Evolutionary conservation across 2,329 filamentous ascomycete species (phyloP).

Genomic region (Penicillium sp.): DNA sequence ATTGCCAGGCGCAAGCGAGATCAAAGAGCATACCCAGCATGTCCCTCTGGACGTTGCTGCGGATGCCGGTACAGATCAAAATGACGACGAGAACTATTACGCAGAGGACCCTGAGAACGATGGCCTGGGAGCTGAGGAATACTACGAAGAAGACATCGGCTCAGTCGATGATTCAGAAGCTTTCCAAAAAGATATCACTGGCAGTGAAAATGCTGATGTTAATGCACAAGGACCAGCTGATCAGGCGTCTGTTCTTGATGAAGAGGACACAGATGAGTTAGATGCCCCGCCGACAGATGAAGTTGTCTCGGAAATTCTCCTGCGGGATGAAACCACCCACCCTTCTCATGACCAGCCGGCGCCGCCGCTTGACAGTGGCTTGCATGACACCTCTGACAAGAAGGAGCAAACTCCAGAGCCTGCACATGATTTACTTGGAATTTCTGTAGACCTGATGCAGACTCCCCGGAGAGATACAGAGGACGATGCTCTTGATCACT

Average conservation of each 20-base stretch:
- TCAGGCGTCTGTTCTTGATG: slow-evolving; percentile 8
- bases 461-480: slow-evolving; percentile 16
- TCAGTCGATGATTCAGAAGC: slow-evolving; percentile 10
- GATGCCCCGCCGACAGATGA: slow-evolving; percentile 10
- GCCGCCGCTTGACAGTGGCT: slow-evolving; percentile 12
- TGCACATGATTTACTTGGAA: slow-evolving; percentile 27
- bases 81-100: slow-evolving; percentile 15
- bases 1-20: slow-evolving; percentile 10
- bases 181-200: slow-evolving; percentile 5
- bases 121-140: slow-evolving; percentile 7
- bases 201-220: slow-evolving; percentile 4
- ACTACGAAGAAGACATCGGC: slow-evolving; percentile 13
- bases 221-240: slow-evolving; percentile 4
- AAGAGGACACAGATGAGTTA: slow-evolving; percentile 6
- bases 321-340: slow-evolving; percentile 9
- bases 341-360: slow-evolving; percentile 16
- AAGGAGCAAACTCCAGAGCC: slow-evolving; percentile 14
- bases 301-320: slow-evolving; percentile 8
- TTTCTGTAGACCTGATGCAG: slow-evolving; percentile 28
- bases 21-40: slow-evolving; percentile 14
- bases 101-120: slow-evolving; percentile 13
- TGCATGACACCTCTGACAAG: slow-evolving; percentile 6
- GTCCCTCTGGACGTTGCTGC: slow-evolving; percentile 4
- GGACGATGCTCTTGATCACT: slow-evolving; percentile 6
- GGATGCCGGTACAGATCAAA: slow-evolving; percentile 29